Evolutionary conservation across 805 yeast species (phyloP), one percentile per base, ranked within the genome.

Genomic region (Spathaspora boniae): DNA sequence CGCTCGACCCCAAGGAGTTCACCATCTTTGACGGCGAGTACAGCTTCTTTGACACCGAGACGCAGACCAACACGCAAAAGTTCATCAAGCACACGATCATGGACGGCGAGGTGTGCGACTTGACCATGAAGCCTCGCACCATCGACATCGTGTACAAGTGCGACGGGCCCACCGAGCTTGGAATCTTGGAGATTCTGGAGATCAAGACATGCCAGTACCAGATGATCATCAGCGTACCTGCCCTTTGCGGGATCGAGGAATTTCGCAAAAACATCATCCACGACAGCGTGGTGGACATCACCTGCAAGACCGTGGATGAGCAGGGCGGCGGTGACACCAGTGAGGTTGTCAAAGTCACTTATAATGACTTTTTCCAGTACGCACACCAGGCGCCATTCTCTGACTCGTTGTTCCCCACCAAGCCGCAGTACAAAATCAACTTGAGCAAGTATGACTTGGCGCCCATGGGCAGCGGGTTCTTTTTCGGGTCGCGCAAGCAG

Each of bases 121-220:
- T 78, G 30, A 80, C 85, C 0, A 66, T 66, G 2, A 51, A 58
- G 18, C 73, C 73, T 2, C 66, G 91, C 34, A 50, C 63, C 4
- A 61, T 75, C 3, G 83, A 80, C 37, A 58, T 83, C 4, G 70
- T 70, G 33, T 81, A 75, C 50, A 61, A 65, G 23, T 83, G 91
- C 53, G 73, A 72, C 39, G 66, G 68, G 3, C 40, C 45, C 17
- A 34, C 42, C 7, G 34, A 30, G 18, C 37, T 54, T 2, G 42
- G 39, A 21, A 54, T 65, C n/a, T 36, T 59, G 7, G 69, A 70
- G 49, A 65, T 77, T 3, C 58, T 58, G 32, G 88, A 81, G 52
- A 56, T 66, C 21, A 68, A 65, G 36, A 75, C 81, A 0, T 81
- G 88, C 51, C 70, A 70, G 29, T 81, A 81, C 48, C 65, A 65